Evolutionary conservation across 441 rosid genomes (phyloP).

Genomic region (Adansonia rubrostipa): DNA sequence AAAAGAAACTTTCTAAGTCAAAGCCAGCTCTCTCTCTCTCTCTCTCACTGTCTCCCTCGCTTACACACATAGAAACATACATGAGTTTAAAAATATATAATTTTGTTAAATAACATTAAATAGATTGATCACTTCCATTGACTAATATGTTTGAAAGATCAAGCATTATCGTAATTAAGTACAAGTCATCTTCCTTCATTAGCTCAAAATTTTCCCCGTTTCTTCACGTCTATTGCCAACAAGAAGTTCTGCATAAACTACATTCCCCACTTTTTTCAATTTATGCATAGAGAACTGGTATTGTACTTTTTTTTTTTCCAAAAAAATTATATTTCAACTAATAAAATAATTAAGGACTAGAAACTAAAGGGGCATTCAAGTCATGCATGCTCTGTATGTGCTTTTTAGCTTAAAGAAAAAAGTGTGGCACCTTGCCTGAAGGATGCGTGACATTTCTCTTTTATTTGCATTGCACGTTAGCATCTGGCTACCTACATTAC

Average conservation of each 20-base stretch:
- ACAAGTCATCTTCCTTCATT: neutral
- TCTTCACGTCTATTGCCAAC: neutral
- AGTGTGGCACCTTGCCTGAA: neutral
- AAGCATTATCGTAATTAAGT: neutral
- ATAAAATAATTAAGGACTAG: neutral
- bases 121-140: neutral
- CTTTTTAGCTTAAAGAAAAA: neutral
- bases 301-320: neutral
- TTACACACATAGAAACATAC: neutral
- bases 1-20: no score
- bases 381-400: neutral
- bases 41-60: conserved; percentile 13
- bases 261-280: no score
- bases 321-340: neutral
- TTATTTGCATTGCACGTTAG: neutral
- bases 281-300: neutral
- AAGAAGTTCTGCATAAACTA: neutral
- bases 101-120: neutral
- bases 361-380: neutral
- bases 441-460: neutral
- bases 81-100: neutral
- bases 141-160: neutral
- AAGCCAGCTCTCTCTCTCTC: conserved; percentile 9
- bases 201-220: neutral
- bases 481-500: neutral